Evolutionary conservation across 2,329 filamentous ascomycete species (phyloP).

Genomic region (Didymella sp.): DNA sequence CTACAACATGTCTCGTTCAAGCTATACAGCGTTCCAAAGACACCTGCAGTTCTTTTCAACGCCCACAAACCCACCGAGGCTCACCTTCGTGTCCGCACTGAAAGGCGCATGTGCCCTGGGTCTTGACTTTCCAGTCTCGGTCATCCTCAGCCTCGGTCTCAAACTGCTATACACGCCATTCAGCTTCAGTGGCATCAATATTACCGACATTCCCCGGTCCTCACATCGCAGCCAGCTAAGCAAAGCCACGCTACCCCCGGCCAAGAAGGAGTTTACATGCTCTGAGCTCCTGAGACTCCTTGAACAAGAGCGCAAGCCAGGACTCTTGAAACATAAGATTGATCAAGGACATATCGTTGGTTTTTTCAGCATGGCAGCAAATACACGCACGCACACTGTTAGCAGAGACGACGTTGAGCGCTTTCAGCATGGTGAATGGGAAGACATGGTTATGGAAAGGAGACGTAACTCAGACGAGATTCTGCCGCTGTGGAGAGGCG

Average conservation of each 20-base stretch:
- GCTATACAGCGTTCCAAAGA: conserved; percentile 30
- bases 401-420: conserved; percentile 29
- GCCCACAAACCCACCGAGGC: conserved; percentile 26
- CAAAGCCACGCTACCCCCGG: conserved; percentile 12
- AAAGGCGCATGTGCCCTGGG: conserved; percentile 28
- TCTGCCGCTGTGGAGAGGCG: conserved; percentile 34
- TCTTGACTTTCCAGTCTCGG: conserved; percentile 31
- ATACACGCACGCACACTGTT: conserved; percentile 26
- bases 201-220: conserved; percentile 26
- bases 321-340: conserved; percentile 25
- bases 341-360: conserved; percentile 32
- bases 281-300: conserved; percentile 25
- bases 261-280: conserved; percentile 27
- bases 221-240: conserved; percentile 28
- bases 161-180: conserved; percentile 29
- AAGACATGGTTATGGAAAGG: conserved; percentile 21
- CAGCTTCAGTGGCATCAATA: conserved; percentile 26
- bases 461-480: conserved; percentile 24
- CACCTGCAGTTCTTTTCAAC: conserved; percentile 36
- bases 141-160: conserved; percentile 28
- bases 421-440: conserved; percentile 36
- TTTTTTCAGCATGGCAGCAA: conserved; percentile 33
- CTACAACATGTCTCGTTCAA: conserved; percentile 21
- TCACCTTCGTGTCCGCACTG: conserved; percentile 29
- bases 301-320: conserved; percentile 12